These are phyloP conservation scores for Sphaerulina vaccinii DNA, from an alignment of 2,329 filamentous ascomycete species.

Conservation along the genomic window DNA sequence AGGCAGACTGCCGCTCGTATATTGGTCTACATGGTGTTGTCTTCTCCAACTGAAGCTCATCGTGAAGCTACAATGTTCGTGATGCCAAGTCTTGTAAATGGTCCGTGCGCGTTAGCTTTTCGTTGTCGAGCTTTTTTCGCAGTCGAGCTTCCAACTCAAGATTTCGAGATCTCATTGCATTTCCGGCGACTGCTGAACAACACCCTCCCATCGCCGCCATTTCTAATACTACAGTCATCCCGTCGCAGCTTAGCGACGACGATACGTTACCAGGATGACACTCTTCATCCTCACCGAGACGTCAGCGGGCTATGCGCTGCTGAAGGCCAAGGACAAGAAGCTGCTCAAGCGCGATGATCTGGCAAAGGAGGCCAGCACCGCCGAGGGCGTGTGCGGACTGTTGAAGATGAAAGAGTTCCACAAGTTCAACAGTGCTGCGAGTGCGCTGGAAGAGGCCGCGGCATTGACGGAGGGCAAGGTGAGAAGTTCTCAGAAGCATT, in stretches of 20 bases:
- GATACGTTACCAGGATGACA: constrained; percentile 40
- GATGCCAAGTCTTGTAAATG: not conserved
- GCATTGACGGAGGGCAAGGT: constrained; percentile 84
- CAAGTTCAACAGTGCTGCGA: constrained; percentile 93
- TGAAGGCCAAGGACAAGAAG: constrained; percentile 99
- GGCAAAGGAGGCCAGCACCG: constrained; percentile 69
- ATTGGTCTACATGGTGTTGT: constrained; percentile 4
- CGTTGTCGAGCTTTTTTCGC: not conserved
- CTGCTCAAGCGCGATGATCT: constrained; percentile 85
- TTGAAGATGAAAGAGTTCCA: constrained; percentile 95
- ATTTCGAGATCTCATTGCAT: not conserved
- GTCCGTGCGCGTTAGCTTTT: not conserved
- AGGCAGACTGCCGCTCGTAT: constrained; percentile 3
- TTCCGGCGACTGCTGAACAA: not conserved
- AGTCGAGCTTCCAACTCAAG: too few species aligned
- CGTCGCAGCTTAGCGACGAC: constrained; percentile 21
- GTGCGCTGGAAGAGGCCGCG: constrained; percentile 85
- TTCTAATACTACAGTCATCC: constrained; percentile 2
- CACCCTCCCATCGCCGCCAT: constrained; percentile 3
- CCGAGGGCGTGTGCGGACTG: constrained; percentile 84
- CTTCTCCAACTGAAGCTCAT: not conserved
- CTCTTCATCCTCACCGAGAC: constrained; percentile 89
- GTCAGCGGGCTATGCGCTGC: constrained; percentile 93
- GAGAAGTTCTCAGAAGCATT: too few species aligned
- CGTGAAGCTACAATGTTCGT: not conserved